Evolutionary conservation across 352 stramenopile genomes (phyloP).

Genomic region (Globisporangium iwayamae): DNA sequence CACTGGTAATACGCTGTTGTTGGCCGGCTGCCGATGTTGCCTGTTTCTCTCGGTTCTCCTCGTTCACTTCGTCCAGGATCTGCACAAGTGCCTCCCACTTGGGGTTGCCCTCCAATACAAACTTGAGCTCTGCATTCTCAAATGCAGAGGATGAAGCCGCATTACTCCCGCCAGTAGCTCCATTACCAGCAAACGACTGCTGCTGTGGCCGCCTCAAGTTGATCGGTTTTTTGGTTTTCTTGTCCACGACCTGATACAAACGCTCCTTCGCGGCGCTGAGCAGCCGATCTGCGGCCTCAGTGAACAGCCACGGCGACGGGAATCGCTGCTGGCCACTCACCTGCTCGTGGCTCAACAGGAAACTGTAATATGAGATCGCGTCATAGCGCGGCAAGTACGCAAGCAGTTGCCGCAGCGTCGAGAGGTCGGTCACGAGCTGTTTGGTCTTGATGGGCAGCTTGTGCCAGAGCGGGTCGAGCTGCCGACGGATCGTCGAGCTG

Average conservation of each 20-base stretch:
- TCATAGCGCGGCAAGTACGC: constrained; percentile 95
- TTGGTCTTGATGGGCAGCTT: constrained; percentile 91
- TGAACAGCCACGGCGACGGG: constrained; percentile 94
- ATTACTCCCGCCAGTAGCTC: not conserved
- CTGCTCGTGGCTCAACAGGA: constrained; percentile 90
- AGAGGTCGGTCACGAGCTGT: constrained; percentile 87
- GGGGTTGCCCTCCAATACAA: constrained; percentile 88
- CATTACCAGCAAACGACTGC: not conserved
- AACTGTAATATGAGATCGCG: constrained; percentile 95
- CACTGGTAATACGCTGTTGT: constrained; percentile 17
- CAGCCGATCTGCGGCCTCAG: constrained; percentile 90
- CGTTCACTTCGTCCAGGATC: constrained; percentile 91
- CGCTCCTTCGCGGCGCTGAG: constrained; percentile 92
- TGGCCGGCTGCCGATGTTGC: constrained; percentile 16
- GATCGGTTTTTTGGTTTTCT: constrained; percentile 38
- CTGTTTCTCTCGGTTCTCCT: constrained; percentile 26
- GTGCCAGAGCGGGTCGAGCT: constrained; percentile 98
- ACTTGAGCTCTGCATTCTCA: constrained; percentile 43
- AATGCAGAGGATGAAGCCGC: constrained; percentile 13
- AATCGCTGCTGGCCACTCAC: constrained; percentile 76
- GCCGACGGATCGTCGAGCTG: constrained; percentile 57
- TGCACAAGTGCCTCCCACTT: constrained; percentile 94
- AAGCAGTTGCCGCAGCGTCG: constrained; percentile 82
- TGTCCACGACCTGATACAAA: constrained; percentile 84
- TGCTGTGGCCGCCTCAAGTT: constrained; percentile 27